Percentiles rank a stretch among this genome's conserved stretches.
phyloP scores from a whole-genome alignment of 164 flowering plant species.

The Nelumbo lutea region DNA sequence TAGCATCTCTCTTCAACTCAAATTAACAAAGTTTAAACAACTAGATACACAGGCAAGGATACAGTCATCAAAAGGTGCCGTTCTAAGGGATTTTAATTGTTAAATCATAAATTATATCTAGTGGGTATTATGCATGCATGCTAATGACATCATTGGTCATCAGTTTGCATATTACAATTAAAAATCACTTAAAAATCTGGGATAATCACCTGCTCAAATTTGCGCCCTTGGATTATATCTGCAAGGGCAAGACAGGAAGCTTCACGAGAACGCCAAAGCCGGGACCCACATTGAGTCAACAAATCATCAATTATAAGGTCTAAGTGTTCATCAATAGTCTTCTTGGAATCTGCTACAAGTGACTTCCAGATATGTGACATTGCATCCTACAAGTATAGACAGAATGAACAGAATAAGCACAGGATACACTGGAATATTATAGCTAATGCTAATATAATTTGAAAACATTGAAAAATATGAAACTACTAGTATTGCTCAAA shows the following conservation, averaged over 20 bases:
- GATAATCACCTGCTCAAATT: conserved; percentile 65
- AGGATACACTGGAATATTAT: conserved; percentile 9
- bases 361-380: conserved; percentile 98
- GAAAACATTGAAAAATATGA: background rate
- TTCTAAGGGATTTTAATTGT: too few species aligned
- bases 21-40: too few species aligned
- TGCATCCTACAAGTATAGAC: conserved; percentile 65
- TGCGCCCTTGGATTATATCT: conserved; percentile 92
- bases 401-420: conserved; percentile 7
- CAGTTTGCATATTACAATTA: background rate
- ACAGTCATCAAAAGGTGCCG: too few species aligned
- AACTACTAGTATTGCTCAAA: background rate
- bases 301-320: conserved; percentile 81
- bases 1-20: too few species aligned
- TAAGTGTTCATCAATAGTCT: conserved; percentile 78
- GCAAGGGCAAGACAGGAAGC: conserved; percentile 97
- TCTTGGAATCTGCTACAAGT: conserved; percentile 84
- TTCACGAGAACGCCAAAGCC: conserved; percentile 98
- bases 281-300: conserved; percentile 75
- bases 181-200: background rate
- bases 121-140: background rate
- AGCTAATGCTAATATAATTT: background rate
- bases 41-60: too few species aligned
- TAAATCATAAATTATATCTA: background rate
- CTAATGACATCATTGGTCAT: background rate